Evolutionary conservation across 805 yeast species (phyloP).

Genomic region (Suhomyces xylopsoci): DNA sequence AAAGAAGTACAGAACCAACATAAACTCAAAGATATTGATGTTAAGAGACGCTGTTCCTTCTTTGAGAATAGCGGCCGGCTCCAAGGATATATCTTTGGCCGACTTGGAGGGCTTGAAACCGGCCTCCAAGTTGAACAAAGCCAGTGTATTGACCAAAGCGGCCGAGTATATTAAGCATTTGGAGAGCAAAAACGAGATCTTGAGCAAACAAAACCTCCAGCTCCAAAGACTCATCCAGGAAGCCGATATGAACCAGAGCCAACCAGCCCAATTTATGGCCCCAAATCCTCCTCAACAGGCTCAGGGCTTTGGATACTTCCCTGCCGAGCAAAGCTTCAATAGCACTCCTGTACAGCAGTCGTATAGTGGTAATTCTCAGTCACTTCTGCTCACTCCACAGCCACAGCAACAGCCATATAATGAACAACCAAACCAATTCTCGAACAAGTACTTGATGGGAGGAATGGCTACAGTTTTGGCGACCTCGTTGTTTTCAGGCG

Average conservation of each 20-base stretch:
- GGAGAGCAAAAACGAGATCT: constrained; percentile 55
- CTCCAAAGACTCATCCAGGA: constrained; percentile 36
- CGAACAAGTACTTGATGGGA: constrained; percentile 50
- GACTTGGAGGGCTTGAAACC: constrained; percentile 73
- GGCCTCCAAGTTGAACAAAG: constrained; percentile 74
- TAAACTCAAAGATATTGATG: constrained; percentile 65
- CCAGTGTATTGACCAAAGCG: constrained; percentile 71
- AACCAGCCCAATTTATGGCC: neutral
- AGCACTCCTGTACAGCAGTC: constrained; percentile 15
- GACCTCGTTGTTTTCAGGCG: constrained; percentile 54
- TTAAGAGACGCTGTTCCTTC: constrained; percentile 78
- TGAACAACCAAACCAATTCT: constrained; percentile 5
- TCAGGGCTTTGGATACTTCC: constrained; percentile 18
- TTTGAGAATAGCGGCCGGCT: constrained; percentile 57
- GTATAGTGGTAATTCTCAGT: constrained; percentile 10
- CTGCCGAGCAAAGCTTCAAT: constrained; percentile 19
- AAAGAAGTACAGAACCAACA: constrained; percentile 75
- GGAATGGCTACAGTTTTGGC: constrained; percentile 66
- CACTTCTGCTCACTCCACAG: constrained; percentile 3
- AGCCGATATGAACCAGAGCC: constrained; percentile 21
- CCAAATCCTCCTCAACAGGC: constrained; percentile 4
- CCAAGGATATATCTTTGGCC: constrained; percentile 32
- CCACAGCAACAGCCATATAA: neutral
- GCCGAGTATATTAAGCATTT: constrained; percentile 75
- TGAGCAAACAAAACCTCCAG: constrained; percentile 46